These are phyloP conservation scores for Atalantia buxifolia DNA, from an alignment of 345 rosid species.

Conservation along the genomic window DNA sequence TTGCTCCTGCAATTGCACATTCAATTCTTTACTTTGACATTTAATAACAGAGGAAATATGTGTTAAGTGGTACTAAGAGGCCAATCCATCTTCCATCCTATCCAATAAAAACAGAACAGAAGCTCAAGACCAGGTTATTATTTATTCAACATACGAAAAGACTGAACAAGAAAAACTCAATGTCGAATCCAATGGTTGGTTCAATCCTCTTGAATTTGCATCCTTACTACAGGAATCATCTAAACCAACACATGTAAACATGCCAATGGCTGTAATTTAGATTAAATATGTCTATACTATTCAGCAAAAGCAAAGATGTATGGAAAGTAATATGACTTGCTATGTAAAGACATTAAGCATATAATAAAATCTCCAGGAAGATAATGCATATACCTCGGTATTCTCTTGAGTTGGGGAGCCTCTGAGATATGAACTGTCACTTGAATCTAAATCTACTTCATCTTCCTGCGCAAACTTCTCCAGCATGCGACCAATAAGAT, in stretches of 20 bases:
- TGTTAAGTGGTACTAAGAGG: not conserved
- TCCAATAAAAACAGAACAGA: not conserved
- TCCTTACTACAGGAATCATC: not conserved
- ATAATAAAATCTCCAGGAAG: not conserved
- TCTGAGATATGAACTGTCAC: slow-evolving; percentile 44
- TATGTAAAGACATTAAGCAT: not conserved
- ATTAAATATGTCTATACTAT: not conserved
- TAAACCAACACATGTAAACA: not conserved
- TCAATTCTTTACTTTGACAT: not conserved
- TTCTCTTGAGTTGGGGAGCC: slow-evolving; percentile 34
- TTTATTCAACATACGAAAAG: not conserved
- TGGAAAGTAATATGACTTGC: not conserved
- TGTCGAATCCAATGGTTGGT: not conserved
- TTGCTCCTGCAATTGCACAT: slow-evolving; percentile 26
- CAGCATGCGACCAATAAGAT: slow-evolving; percentile 55
- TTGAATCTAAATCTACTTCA: slow-evolving; percentile 34
- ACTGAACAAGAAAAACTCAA: not conserved
- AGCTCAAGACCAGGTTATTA: not conserved
- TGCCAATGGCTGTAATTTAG: not conserved
- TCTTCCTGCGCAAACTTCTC: slow-evolving; percentile 45
- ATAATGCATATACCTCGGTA: slow-evolving; percentile 33
- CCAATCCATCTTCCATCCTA: not conserved
- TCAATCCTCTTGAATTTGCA: not conserved
- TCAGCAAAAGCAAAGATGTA: not conserved
- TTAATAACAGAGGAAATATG: not conserved